Conservation (phyloP, 2,329 filamentous ascomycete genomes). For the Cytospora mali region DNA sequence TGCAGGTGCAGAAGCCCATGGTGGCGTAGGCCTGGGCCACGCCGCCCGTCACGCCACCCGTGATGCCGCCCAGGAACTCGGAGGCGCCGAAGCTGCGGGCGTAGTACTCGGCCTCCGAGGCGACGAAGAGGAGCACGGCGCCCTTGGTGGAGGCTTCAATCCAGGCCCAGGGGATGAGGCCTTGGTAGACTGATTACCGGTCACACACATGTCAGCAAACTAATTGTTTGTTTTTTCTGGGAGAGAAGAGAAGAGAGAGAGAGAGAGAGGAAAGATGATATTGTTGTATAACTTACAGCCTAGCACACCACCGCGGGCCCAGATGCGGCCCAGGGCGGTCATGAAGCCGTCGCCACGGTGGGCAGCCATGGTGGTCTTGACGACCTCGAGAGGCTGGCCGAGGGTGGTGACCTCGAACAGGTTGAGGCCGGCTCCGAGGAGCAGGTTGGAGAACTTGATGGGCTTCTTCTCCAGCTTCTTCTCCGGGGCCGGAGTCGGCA, state of each 20-base stretch:
- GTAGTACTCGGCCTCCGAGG: constrained; percentile 96
- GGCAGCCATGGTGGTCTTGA: constrained; percentile 99
- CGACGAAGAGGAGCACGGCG: constrained; percentile 97
- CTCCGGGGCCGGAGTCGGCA: constrained; percentile 49
- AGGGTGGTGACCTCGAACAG: constrained; percentile 81
- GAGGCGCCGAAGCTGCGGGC: constrained; percentile 80
- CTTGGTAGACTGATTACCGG: constrained; percentile 83
- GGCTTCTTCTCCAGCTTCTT: constrained; percentile 92
- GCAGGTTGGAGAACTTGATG: constrained; percentile 98
- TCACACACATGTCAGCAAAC: not conserved
- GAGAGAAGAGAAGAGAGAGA: not conserved
- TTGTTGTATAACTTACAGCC: constrained; percentile 71
- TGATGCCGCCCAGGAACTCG: constrained; percentile 87
- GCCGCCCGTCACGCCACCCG: constrained; percentile 89
- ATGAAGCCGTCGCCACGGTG: constrained; percentile 88
- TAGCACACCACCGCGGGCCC: constrained; percentile 88
- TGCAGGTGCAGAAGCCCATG: constrained; percentile 99
- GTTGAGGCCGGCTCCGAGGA: constrained; percentile 92
- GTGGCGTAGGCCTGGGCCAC: constrained; percentile 98
- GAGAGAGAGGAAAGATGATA: not conserved
- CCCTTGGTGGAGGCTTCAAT: constrained; percentile 99
- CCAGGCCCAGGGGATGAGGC: constrained; percentile 99
- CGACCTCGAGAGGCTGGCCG: constrained; percentile 88
- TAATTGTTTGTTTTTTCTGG: not conserved
- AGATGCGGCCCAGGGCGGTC: constrained; percentile 81